A percentile compares a stretch with the other conserved stretches of the same genome.
Conservation (phyloP, 2,329 filamentous ascomycete genomes). For the Xylaria sp. region DNA sequence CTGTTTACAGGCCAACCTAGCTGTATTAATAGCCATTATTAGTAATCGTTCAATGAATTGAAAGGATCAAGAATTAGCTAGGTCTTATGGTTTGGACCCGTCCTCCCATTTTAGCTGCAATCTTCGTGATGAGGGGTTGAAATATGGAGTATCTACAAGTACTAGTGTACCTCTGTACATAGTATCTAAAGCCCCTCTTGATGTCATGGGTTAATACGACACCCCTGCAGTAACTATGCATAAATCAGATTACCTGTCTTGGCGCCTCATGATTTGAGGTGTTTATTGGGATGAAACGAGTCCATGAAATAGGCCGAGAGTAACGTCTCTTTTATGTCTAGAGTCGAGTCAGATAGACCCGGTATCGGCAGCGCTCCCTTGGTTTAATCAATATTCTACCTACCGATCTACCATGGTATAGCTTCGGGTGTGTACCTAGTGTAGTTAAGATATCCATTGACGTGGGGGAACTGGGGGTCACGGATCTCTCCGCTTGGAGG, state of each 20-base stretch:
- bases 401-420: neutral
- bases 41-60: conserved; percentile 10
- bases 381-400: too few relatives aligned
- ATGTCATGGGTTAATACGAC: neutral
- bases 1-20: conserved; percentile 20
- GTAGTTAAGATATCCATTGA: neutral
- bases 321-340: neutral
- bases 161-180: too few relatives aligned
- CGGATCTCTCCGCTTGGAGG: neutral
- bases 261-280: conserved; percentile 11
- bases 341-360: neutral
- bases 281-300: conserved; percentile 4
- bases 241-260: conserved; percentile 18
- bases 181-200: conserved; percentile 2
- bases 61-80: neutral
- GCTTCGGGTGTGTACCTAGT: neutral
- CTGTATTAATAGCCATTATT: conserved; percentile 21
- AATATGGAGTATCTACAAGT: neutral
- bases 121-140: conserved; percentile 21
- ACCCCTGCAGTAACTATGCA: conserved; percentile 4
- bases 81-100: neutral
- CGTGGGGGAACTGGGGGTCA: neutral
- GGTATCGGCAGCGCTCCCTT: conserved; percentile 11
- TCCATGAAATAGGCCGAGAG: neutral
- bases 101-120: conserved; percentile 4